These are phyloP conservation scores for Elsinoe ampelina DNA, from an alignment of 2,329 filamentous ascomycete genomes.

Conservation along the genomic window DNA sequence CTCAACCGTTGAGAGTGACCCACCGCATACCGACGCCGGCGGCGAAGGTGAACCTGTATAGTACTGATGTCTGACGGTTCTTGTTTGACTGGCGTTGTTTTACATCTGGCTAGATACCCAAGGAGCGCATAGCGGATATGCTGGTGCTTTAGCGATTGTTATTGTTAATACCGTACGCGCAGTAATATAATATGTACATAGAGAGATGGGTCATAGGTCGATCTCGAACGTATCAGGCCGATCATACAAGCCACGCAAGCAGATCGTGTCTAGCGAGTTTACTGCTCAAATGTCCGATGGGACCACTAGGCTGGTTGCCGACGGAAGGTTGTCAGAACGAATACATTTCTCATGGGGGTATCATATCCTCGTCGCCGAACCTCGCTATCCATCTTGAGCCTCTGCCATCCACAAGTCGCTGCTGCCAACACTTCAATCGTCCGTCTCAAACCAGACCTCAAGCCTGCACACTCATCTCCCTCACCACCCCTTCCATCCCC, in stretches of 20 bases:
- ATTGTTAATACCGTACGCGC: not conserved
- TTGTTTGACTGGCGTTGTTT: not conserved
- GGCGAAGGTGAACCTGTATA: not conserved
- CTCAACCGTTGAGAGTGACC: not conserved
- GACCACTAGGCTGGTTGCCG: not conserved
- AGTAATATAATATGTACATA: not conserved
- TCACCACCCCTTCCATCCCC: not conserved
- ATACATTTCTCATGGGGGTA: slow-evolving; percentile 9
- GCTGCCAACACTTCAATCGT: not conserved
- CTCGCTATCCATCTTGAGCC: not conserved
- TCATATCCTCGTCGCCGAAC: not conserved
- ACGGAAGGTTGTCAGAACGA: not conserved
- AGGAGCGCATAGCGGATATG: not conserved
- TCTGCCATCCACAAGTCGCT: not conserved
- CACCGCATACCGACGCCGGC: not conserved
- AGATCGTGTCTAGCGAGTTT: no score
- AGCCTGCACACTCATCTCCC: slow-evolving; percentile 3
- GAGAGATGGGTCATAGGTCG: not conserved
- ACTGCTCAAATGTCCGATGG: no score
- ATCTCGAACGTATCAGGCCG: no score
- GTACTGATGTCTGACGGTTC: not conserved
- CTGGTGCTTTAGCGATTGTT: not conserved
- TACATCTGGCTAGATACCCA: not conserved
- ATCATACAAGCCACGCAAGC: no score
- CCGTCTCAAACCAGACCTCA: not conserved